Conservation (phyloP, 73 alveolate species). For the Stentor coeruleus region DNA sequence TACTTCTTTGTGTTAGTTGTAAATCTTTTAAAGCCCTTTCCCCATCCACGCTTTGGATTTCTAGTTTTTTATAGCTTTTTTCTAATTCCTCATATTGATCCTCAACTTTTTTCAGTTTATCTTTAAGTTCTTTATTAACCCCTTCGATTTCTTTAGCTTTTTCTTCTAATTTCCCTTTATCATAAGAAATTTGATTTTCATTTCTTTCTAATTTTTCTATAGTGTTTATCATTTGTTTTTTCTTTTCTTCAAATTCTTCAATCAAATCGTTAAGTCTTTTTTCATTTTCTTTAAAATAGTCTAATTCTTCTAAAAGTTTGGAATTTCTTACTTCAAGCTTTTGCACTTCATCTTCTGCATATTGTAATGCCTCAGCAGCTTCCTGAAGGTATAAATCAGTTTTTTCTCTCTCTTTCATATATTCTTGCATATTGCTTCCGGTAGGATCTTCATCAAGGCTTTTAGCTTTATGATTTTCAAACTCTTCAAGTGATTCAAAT, state of each 20-base stretch:
- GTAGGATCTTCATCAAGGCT: slow-evolving; percentile 1
- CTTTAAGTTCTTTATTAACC: neutral
- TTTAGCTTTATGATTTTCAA: neutral
- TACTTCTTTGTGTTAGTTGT: neutral
- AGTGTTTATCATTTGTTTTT: neutral
- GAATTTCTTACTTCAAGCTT: neutral
- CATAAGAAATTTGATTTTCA: neutral
- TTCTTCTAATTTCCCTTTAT: neutral
- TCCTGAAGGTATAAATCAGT: neutral
- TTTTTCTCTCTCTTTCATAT: neutral
- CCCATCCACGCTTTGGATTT: neutral
- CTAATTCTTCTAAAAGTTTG: neutral
- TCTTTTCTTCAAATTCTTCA: too few species aligned
- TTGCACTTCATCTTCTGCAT: neutral
- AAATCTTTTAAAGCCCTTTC: too few species aligned
- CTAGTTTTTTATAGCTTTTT: neutral
- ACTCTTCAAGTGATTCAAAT: neutral
- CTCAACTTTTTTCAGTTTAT: neutral
- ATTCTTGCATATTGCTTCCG: neutral
- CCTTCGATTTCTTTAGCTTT: slow-evolving; percentile 5
- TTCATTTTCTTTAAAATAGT: neutral
- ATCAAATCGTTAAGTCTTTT: too few species aligned
- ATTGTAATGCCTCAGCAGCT: slow-evolving; percentile 13
- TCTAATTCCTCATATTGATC: neutral
- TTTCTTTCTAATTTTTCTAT: neutral